Base-by-base conservation (phyloP, 208 protist species). In the Leishmania aethiopica region DNA sequence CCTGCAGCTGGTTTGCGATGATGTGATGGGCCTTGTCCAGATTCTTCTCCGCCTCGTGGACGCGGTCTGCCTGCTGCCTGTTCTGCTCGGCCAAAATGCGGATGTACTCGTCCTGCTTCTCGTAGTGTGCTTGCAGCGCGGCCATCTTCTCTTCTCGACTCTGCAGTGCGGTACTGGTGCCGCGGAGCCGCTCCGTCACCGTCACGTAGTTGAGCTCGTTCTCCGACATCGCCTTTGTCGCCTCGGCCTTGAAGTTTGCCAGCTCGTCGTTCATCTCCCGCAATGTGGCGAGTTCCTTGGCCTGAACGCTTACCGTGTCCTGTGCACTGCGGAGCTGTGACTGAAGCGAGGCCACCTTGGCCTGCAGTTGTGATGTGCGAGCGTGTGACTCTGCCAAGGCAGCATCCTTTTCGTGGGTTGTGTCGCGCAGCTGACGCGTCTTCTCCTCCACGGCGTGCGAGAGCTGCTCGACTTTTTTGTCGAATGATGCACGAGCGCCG, bases 1-100 rank as follows among this genome's bases (percentile, higher is more conserved):
- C 78, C 75, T 94, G 90, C 40, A 98, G 85, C 80, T 98, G 95
- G n/a, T 88, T 92, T 0, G 86, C 73, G 79, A 98, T 96, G 72
- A 98, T 96, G 87, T 98, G 90, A 84, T 98, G 89, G 4, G 95
- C 88, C 82, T 98, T 98, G 22, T 88, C 83, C 17, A 96, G 78
- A 60, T 81, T 91, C 51, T 78, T 78, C 53, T 94, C 89, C 28
- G 40, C 75, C 74, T 88, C 80, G 42, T 85, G 84, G 11, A 84
- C 45, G 59, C 88, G 88, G 47, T 89, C 88, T 6, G 77, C 69
- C 59, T 94, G 71, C 75, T 96, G 90, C 42, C 90, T 90, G 81
- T 95, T 96, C 82, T 98, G 93, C 17, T 86, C 80, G 0, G 91
- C 89, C 4, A 97, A 76, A 37, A 95, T 93, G 62, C 85, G 84